Evolutionary conservation across 768 basidiomycete genomes (phyloP), one percentile per base, ranked within the genome.

Genomic region (Royoungia palumana): DNA sequence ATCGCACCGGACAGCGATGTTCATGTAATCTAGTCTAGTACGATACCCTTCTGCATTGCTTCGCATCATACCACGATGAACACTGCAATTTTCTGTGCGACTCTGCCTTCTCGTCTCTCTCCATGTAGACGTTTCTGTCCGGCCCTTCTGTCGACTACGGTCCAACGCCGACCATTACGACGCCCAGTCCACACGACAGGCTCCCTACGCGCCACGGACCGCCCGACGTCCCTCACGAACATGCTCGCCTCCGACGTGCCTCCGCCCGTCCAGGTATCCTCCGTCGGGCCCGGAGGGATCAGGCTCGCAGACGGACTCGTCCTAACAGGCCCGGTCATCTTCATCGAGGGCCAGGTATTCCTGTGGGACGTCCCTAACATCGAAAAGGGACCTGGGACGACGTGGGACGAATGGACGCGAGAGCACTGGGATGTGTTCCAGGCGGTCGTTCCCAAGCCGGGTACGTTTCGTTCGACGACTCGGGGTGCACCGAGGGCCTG

Each of bases 371-470:
- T 89, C 2, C 85, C 87, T 1, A 8, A 25, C 6, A 2, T 27
- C 8, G 17, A 14, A 6, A 24, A 21, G 30, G 25, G 35, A 10
- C 13, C 1, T 16, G 49, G 38, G 6, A 13, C 19, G 34, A 74
- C 65, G 5, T 89, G 87, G 83, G 65, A 71, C 12, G 85, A 75
- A 3, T 97, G 93, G 93, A 72, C 61, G 7, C 72, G 74, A 45
- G 88, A 85, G 35, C 81, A 83, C 51, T 89, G 95, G 56, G 78
- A 82, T 55, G 65, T 95, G 21, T 90, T 97, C 54, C 87, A 95
- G 47, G 75, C 81, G 12, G 82, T 91, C 11, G 75, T 84, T 22
- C 94, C 94, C 3, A 81, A 83, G 65, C 94, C 95, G 39, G 95
- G 94, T 93, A 51, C 1, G 63, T 41, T 32, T 6, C 9, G 82